Evolutionary conservation across 805 yeast genomes (phyloP).

Genomic region (Candida coquimbonensis): DNA sequence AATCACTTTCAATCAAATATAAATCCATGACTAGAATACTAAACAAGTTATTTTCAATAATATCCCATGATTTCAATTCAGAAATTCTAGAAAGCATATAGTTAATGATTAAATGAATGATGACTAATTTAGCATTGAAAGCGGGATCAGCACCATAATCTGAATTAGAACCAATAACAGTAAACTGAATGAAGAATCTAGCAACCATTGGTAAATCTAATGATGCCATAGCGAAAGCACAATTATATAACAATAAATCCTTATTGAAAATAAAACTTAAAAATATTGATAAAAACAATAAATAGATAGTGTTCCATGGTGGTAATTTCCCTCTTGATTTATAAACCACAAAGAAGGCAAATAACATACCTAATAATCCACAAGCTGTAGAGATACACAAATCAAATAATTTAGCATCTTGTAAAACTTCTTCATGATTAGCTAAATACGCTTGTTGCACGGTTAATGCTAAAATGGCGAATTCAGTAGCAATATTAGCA

Average conservation of each 20-base stretch:
- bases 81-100: slow-evolving; percentile 24
- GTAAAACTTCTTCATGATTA: slow-evolving; percentile 4
- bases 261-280: slow-evolving; percentile 23
- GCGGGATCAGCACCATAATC: slow-evolving; percentile 10
- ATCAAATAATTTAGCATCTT: slow-evolving; percentile 12
- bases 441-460: slow-evolving; percentile 18
- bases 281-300: slow-evolving; percentile 27
- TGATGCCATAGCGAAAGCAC: slow-evolving; percentile 25
- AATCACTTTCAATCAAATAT: slow-evolving; percentile 21
- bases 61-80: slow-evolving; percentile 30
- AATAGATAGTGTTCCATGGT: slow-evolving; percentile 28
- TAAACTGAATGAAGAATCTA: slow-evolving; percentile 15
- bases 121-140: slow-evolving; percentile 17
- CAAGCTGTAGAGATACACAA: slow-evolving; percentile 18
- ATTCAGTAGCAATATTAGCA: slow-evolving; percentile 21
- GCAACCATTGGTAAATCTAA: slow-evolving; percentile 22
- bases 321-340: slow-evolving; percentile 16
- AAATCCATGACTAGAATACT: slow-evolving; percentile 30
- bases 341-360: slow-evolving; percentile 17
- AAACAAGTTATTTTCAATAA: slow-evolving; percentile 32
- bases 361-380: slow-evolving; percentile 19
- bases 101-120: slow-evolving; percentile 21
- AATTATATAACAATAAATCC: slow-evolving; percentile 22
- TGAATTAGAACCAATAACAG: slow-evolving; percentile 18
- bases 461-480: slow-evolving; percentile 20